Base-by-base conservation (phyloP, 345 rosid genomes). In the Brassica napus region DNA sequence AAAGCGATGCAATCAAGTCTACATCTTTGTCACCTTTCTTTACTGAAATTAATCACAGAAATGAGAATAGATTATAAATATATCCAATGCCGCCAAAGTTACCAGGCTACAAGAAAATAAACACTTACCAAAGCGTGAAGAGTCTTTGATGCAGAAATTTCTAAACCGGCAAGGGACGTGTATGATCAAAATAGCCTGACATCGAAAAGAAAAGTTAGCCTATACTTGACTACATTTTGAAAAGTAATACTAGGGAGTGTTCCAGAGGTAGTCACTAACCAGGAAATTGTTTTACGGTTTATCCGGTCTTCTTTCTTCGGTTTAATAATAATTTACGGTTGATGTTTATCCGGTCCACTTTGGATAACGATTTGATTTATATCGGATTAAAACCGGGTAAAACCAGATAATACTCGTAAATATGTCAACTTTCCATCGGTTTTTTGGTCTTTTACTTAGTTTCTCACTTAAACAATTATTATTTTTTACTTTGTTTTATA, bases 1-100 rank as follows among this genome's bases (percentile, higher is more conserved):
- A 90, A 61, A 94, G 97, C 71, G 97, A 92, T 24, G 92, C 94
- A 82, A 91, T 84, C 83, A 92, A 83, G 84, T 94, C 94, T 62
- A 92, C 83, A 42, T 89, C 94, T 77, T 87, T 90, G 77, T 86
- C 89, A 42, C 85, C 88, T 85, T 86, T 92, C 86, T 69, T 91
- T 54, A 86, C 98, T 94, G 90, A 85, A 78, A 68, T 75, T 78
- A 65, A 73, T 42, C 55, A 68, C 52, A 24, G 12, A 66, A 60
- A 73, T 30, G 28, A 73, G 71, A 37, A 14, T 12, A 37, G 54
- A 21, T 6, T 10, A 61, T 31, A 31, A 47, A 14, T 16, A 61
- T 44, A 54, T 72, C 34, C 34, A 10, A 35, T 35, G 26, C 28
- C 1, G 1, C 42, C 30, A 68, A 37, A 16, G 16, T 47, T 32